Evolutionary conservation across 2,329 filamentous ascomycete genomes (phyloP).

Genomic region (Neonectria magnoliae): DNA sequence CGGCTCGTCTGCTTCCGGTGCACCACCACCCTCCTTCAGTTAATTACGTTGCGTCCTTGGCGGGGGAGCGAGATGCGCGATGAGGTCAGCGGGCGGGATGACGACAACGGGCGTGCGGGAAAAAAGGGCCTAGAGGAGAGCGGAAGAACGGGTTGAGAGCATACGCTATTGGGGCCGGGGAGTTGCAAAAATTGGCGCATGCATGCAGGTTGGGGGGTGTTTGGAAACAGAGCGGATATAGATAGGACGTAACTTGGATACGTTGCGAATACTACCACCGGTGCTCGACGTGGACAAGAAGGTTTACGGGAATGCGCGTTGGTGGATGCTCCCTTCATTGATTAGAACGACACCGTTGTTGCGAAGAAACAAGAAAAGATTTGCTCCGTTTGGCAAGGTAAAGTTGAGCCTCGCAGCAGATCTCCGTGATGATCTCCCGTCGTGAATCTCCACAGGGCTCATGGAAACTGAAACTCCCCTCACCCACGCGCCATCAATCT

Average conservation of each 20-base stretch:
- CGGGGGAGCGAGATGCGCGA: constrained; percentile 33
- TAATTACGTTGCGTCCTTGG: not conserved
- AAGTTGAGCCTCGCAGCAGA: constrained; percentile 26
- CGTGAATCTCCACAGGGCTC: constrained; percentile 27
- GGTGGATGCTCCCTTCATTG: not conserved
- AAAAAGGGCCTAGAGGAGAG: constrained; percentile 9
- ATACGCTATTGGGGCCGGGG: constrained; percentile 7
- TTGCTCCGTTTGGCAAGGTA: constrained; percentile 2
- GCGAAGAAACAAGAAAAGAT: not conserved
- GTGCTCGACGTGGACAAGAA: not conserved
- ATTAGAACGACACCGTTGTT: not conserved
- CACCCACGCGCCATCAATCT: constrained; percentile 18
- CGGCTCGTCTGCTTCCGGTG: not conserved
- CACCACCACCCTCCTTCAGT: not conserved
- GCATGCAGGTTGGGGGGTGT: not conserved
- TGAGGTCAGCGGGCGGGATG: constrained; percentile 45
- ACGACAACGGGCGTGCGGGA: constrained; percentile 32
- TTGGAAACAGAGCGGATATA: not conserved
- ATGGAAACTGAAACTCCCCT: constrained; percentile 14
- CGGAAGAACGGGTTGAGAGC: constrained; percentile 9
- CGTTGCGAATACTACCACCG: too few species aligned
- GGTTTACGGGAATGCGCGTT: not conserved
- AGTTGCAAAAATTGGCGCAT: constrained; percentile 17
- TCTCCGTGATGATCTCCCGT: constrained; percentile 38
- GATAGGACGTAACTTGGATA: not conserved